Evolutionary conservation across 768 basidiomycete species (phyloP), one percentile per base, ranked within the genome.

Genomic region (Cystoderma amianthinum): DNA sequence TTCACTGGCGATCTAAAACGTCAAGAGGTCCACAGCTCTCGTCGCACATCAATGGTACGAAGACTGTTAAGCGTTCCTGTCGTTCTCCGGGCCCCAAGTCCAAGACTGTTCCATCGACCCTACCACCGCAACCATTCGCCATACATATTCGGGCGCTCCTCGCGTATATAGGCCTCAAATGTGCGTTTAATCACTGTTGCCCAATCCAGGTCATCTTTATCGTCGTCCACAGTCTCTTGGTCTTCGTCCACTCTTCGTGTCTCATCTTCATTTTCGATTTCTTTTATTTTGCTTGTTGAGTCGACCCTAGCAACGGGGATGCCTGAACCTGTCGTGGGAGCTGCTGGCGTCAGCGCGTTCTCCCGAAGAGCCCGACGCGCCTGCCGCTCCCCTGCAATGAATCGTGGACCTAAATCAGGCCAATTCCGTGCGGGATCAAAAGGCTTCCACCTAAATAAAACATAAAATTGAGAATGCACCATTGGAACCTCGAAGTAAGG

Each of bases 121-220:
- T 55, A 72, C 78, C 77, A 81, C 46, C 65, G 59, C 39, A 80
- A 54, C 74, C 73, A 77, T 58, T 97, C 93, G 22, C 93, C 94
- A 54, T 97, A 96, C 87, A 94, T 87, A 59, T 94, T 97, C 7
- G 95, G 92, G 47, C 73, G 65, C 64, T 99, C 95, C 12, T 85
- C 89, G 32, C 95, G 80, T 46, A 99, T 58, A 61, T 88, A 98
- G 16, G 82, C 74, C 64, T 99, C 96, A 56, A 96, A 97, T 32
- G 90, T 92, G 56, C 96, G 74, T 67, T 98, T 99, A 51, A 98
- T 61, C 16, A 97, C 93, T 10, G 92, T 87, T 18, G 86, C 78
- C 96, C 96, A 99, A 51, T 84, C 78, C 42, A 94, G 68, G 54
- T 95, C 93, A 32, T 82, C 76, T 56, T 77, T 75, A 61, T 93